Base-by-base conservation (phyloP, 2,329 filamentous ascomycete species). In the Apiospora sp. region DNA sequence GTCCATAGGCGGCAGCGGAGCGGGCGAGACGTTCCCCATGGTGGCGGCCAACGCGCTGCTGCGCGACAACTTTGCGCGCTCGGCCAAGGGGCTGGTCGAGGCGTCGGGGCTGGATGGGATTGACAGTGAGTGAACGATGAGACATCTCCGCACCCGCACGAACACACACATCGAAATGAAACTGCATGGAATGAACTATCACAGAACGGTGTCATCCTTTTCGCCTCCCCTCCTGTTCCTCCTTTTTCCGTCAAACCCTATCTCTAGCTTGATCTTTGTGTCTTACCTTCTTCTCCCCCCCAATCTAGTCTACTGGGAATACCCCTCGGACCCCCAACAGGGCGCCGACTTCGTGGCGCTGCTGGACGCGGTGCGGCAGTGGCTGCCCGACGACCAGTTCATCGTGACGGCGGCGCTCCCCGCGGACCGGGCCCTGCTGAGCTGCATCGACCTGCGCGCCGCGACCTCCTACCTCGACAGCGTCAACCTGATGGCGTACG, bases 401-500 rank as follows among this genome's bases (percentile, higher is more conserved):
- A 85, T 93, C 13, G 83, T 96, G 37, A 92, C 92, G 13, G 91
- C 93, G 49, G 92, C 92, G 46, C 87, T 96, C 6, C 93, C 94
- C 3, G 92, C 92, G 14, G 89, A 87, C 54, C 87, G 89, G 79
- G 89, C 89, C 83, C 87, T 91, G 0, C 84, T 96, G 71, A 88
- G 90, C 76, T 87, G 92, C 78, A 93, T 96, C 79, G 89, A 95
- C 79, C 84, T 96, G 14, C 83, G 82, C 30, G 84, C 86, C 72
- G 89, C 91, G 14, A 87, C 91, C 69, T 83, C 88, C 67, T 91
- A 93, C 76, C 86, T 96, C 48, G 93, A 96, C 81, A 87, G 92
- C 74, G 84, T 96, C 80, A 96, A 96, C 80, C 84, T 96, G 48
- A 94, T 93, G 89, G 89, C 93, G 1, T 96, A 95, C 81, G 93